These are phyloP conservation scores for Flaveria ramosissima DNA, from an alignment of 129 eudicot species.

Conservation along the genomic window DNA sequence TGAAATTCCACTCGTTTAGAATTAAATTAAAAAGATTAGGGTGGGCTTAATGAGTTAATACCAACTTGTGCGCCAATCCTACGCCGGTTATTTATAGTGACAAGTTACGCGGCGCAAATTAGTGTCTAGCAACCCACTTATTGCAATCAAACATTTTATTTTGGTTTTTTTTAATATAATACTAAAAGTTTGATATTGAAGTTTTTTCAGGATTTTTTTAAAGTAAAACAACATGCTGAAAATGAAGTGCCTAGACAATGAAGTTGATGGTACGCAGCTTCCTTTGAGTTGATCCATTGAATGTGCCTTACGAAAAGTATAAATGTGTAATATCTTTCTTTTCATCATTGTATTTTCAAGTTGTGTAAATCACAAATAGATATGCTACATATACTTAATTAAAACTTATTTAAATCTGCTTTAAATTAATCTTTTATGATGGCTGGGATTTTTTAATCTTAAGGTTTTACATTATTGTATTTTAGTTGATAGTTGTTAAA, in stretches of 20 bases:
- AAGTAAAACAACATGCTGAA: neutral
- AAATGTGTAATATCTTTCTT: conserved; percentile 31
- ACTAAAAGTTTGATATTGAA: neutral
- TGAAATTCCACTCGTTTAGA: no score
- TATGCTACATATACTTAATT: neutral
- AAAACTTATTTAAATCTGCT: neutral
- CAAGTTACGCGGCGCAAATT: conserved; percentile 6
- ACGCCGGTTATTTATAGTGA: neutral
- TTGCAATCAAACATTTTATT: neutral
- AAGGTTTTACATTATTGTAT: neutral
- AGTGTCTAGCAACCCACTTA: neutral
- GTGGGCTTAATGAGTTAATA: neutral
- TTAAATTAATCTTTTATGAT: neutral
- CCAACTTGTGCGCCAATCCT: conserved; percentile 16
- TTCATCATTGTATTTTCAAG: conserved; percentile 38
- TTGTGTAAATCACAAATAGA: conserved; percentile 23
- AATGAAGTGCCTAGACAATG: conserved; percentile 26
- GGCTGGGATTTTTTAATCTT: neutral
- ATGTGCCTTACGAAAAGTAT: conserved; percentile 33
- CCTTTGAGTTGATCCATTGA: conserved; percentile 35
- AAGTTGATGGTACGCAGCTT: conserved; percentile 42
- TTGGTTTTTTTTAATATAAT: neutral
- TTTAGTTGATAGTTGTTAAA: no score
- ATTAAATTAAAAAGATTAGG: no score
- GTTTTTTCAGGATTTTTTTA: neutral